Base-by-base conservation (phyloP, 2,329 filamentous ascomycete genomes). In the Fusarium acutatum region DNA sequence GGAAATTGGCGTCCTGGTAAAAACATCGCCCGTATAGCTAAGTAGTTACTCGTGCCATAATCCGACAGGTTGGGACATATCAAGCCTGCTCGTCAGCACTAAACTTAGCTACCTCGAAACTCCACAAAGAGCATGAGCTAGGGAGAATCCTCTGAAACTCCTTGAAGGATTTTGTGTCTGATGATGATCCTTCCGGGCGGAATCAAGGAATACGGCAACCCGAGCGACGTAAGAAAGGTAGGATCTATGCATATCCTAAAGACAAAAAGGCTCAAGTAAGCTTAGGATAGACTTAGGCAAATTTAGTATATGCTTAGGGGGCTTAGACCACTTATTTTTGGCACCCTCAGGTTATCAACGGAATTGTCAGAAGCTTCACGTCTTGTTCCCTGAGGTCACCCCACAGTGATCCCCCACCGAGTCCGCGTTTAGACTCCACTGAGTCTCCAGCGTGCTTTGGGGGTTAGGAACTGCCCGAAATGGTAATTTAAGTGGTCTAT, bases 391-490 rank as follows among this genome's bases (percentile, higher is more conserved):
- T 15, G 44, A 47, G 26, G 44, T 20, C 35, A 43, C 60, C 24
- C 35, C 54, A 50, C 37, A 20, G 44, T 7, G 52, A 24, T 34
- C 22, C 32, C 49, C 49, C 14, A 28, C 14, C 24, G 34, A 38
- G 11, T 38, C 18, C 50, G n/a, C 34, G 50, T 38, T 35, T 26
- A 22, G 24, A 24, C 20, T 12, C 46, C 46, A 47, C 60, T 59
- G 30, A 22, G 41, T 22, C 22, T 43, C 4, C 13, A 32, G 44
- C 34, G 58, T 47, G 53, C 26, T 56, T 50, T 47, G 60, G 58
- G 61, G 34, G 35, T 58, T 63, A 38, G 44, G 58, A 63, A 59
- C 64, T 72, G 13, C 71, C 71, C 6, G 43, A 72, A 73, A 34
- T 6, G 56, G 71, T 26, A 74, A 44, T 18, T 43, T 30, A 46